Percentiles rank a stretch among this genome's conserved stretches.
Evolutionary conservation across 306 rosid species (phyloP).

Genomic region (Pyrus communis): DNA sequence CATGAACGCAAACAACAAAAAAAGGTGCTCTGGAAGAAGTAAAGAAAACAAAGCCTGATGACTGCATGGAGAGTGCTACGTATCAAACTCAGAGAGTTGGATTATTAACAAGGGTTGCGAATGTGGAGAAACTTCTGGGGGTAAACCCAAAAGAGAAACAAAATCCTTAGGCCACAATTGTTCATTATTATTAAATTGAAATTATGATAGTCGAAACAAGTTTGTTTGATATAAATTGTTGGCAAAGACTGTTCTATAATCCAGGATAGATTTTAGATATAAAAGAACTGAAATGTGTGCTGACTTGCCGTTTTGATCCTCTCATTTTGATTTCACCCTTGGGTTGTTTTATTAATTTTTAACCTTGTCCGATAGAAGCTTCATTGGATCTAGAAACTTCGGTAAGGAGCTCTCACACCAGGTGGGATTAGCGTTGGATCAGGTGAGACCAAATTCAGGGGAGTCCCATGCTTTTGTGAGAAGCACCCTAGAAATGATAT

Average conservation of each 20-base stretch:
- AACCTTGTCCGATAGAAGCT: background rate
- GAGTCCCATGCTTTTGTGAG: no score
- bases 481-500: no score
- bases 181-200: no score
- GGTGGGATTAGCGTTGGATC: background rate
- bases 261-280: background rate
- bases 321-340: background rate
- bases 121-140: background rate
- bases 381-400: background rate
- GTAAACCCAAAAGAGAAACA: background rate
- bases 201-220: background rate
- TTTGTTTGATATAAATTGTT: background rate
- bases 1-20: background rate
- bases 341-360: background rate
- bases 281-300: background rate
- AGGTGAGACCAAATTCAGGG: background rate
- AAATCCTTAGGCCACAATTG: background rate
- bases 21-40: background rate
- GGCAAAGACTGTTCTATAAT: background rate
- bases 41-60: background rate
- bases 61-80: background rate
- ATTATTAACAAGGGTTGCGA: slow-evolving; percentile 1
- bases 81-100: background rate
- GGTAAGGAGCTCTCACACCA: background rate
- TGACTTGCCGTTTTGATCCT: background rate